Conservation (phyloP, 108 stramenopile species). For the Fistulifera solaris region DNA sequence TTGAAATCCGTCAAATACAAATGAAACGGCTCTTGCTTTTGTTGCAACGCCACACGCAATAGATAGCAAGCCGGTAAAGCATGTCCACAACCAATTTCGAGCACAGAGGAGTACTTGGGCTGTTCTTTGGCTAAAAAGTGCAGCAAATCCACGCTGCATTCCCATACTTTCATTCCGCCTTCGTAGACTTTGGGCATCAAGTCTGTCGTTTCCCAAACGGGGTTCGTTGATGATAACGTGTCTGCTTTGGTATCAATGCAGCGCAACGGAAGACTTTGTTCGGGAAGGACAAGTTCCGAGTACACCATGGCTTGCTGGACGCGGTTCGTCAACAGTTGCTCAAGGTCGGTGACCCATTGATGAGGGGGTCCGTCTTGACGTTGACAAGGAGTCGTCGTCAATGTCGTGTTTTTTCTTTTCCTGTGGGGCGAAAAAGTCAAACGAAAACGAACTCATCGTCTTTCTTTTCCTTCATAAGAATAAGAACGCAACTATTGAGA, state of each 20-base stretch:
- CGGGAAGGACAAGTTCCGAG: not conserved
- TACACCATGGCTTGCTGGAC: not conserved
- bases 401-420: too few species aligned
- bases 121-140: conserved; percentile 27
- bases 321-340: not conserved
- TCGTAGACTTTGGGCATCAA: conserved; percentile 75
- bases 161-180: conserved; percentile 80
- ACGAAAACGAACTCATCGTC: too few species aligned
- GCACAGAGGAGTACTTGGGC: conserved; percentile 13
- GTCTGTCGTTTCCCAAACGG: too few species aligned
- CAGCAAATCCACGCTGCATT: conserved; percentile 72
- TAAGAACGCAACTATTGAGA: too few species aligned
- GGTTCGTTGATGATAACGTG: too few species aligned
- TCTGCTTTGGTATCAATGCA: too few species aligned
- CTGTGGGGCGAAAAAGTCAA: too few species aligned
- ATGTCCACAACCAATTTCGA: conserved; percentile 77
- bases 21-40: conserved; percentile 12
- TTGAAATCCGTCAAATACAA: conserved; percentile 51
- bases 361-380: too few species aligned
- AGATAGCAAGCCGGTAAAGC: conserved; percentile 60
- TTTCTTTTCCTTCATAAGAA: too few species aligned
- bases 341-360: not conserved
- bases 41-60: too few species aligned
- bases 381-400: too few species aligned
- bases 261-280: too few species aligned